Evolutionary conservation across 495 filamentous ascomycete genomes (phyloP), one percentile per base, ranked within the genome.

Genomic region (Neurospora sp.): DNA sequence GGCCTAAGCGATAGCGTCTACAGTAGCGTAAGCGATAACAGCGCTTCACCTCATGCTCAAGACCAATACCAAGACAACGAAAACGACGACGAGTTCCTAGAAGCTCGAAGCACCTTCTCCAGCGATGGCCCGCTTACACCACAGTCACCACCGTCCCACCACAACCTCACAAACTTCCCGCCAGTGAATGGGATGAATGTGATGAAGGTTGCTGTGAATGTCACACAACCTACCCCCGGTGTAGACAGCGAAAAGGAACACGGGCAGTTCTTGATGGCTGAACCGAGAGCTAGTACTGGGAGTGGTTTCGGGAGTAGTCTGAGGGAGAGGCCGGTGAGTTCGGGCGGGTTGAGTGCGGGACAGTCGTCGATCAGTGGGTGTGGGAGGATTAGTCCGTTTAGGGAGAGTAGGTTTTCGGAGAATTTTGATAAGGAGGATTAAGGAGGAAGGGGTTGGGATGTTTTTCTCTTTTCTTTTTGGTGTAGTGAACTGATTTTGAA

Each of bases 391-490:
- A 88, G 85, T 70, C 85, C 85, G 14, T 77, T 75, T 11, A 77
- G 83, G 73, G 84, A 84, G 72, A 84, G 79, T 69, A 76, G 80
- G 74, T 84, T 83, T 66, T 79, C 76, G 69, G 81, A 84, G 80
- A 81, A 76, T 48, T 70, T 81, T 69, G 74, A 78, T 66, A 35
- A 66, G 31, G 54, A 66, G 54, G 54, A 62, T 35, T 62, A 35
- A 27, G 35, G 35, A 35, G 35, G 5, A 35, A 35, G 35, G 35
- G 35, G 5, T 35, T 35, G 35, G 35, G 35, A 35, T 35, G 35
- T 35, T n/a, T n/a, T n/a, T n/a, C 4, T 5, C 35, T 35, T 35
- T 35, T 35, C 5, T 35, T 4, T 35, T 35, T 3, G 35, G 35
- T 35, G 35, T 35, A 4, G 35, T 35, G 35, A 35, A 35, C 35